phyloP scores from a whole-genome alignment of 805 yeast genomes.

The Ogataea trehalophila region DNA sequence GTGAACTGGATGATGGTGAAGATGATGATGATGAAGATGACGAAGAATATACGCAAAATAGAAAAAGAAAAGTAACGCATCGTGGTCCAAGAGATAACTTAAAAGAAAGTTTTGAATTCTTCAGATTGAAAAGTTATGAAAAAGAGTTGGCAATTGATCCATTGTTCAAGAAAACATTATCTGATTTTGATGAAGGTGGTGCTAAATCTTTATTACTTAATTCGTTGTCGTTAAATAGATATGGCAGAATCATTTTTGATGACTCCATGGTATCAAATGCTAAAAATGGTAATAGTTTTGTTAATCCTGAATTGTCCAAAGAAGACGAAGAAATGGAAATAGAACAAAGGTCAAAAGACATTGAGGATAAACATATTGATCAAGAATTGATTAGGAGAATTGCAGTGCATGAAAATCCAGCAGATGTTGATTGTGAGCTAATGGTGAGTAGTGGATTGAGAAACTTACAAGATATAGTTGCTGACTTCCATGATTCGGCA shows the following conservation, averaged over 20 bases:
- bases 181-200: conserved; percentile 82
- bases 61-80: conserved; percentile 33
- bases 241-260: conserved; percentile 61
- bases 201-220: conserved; percentile 65
- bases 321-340: background rate
- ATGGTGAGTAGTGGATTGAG: conserved; percentile 2
- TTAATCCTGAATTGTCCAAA: background rate
- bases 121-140: conserved; percentile 53
- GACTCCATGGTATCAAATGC: conserved; percentile 34
- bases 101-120: conserved; percentile 35
- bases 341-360: background rate
- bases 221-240: conserved; percentile 48
- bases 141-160: conserved; percentile 67
- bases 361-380: background rate
- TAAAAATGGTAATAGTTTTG: background rate
- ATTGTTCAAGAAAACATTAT: conserved; percentile 64
- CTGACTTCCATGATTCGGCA: conserved; percentile 16
- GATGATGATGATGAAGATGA: conserved; percentile 15
- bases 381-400: background rate
- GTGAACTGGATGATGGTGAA: conserved; percentile 22
- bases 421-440: background rate
- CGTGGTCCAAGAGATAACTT: conserved; percentile 12
- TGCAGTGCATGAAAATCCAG: background rate
- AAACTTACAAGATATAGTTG: background rate
- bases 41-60: conserved; percentile 27